Evolutionary conservation across 2,329 filamentous ascomycete species (phyloP), one percentile per base, ranked within the genome.

Genomic region (Aspergillus spinulosporus): DNA sequence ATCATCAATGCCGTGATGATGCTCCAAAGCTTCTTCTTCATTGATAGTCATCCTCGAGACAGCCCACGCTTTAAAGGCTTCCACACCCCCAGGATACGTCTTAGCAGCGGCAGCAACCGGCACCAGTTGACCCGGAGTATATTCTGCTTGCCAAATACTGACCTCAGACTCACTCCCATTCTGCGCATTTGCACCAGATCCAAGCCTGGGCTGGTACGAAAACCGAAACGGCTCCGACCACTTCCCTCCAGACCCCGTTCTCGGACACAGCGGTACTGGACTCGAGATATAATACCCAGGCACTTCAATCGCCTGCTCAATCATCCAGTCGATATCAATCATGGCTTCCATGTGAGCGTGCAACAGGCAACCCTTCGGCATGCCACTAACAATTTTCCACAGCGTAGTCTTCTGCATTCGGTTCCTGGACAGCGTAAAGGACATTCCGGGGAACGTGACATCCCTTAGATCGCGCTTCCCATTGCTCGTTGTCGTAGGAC

Each of bases 311-410:
- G 57, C 57, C 52, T 56, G 57, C 4, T 59, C 52, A 31, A 59
- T 37, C 28, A 59, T 37, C 57, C 57, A 59, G 40, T 53, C 52
- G 28, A 56, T 56, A 26, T 59, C 57, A 34, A 59, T 56, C 57
- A 59, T 59, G n/a, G 57, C 57, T 43, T 59, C 57, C 57, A 59
- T 59, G n/a, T 59, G 57, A 6, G 57, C 57, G 21, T 59, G 57
- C 45, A 59, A 9, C 11, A 59, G 57, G 50, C 45, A 59, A 3
- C 57, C 57, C 39, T 59, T 59, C 3, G 57, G 57, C 57, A 59
- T 59, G 4, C 49, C 57, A 1, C 49, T 5, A 31, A 59, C 34
- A 40, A 59, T 56, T 26, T 42, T 56, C 52, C 52, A 59, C 28
- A 59, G 11, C 29, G 37, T 34, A 1, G 57, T 59, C 8, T 49